Conservation (phyloP, 208 protist species). For the Trypanosomatidae sp. region DNA sequence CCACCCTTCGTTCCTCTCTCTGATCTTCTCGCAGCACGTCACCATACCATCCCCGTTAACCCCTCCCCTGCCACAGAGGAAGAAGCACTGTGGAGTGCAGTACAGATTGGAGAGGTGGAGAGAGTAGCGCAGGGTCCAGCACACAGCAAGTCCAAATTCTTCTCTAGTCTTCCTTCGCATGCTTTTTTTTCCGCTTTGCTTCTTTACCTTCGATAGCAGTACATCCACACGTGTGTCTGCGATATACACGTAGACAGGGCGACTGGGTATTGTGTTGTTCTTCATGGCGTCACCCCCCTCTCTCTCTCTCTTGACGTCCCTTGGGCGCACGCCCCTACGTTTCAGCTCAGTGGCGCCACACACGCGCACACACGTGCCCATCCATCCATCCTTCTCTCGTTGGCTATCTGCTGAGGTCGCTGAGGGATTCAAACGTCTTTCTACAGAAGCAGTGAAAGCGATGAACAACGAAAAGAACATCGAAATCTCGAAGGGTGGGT, state of each 20-base stretch:
- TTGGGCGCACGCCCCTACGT: no score
- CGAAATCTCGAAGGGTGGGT: background rate
- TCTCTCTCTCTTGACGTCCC: no score
- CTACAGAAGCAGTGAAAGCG: no score
- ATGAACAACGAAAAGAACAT: no score
- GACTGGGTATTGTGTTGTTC: background rate
- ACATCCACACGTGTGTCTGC: background rate
- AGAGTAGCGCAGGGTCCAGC: background rate
- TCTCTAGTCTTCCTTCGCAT: background rate
- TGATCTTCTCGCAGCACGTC: background rate
- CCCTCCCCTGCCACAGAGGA: background rate
- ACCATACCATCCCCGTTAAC: background rate
- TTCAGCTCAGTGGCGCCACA: no score
- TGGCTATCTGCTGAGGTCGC: no score
- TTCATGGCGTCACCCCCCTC: no score
- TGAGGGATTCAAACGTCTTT: no score
- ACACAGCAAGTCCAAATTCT: background rate
- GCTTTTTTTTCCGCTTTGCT: background rate
- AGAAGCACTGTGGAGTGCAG: background rate
- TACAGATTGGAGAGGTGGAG: background rate
- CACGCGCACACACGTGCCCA: no score
- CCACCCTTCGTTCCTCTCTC: background rate
- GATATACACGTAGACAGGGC: background rate
- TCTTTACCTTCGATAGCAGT: background rate
- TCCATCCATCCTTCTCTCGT: no score